Percentiles rank a stretch among this genome's conserved stretches.
These are phyloP conservation scores for Emergomyces africanus DNA, from an alignment of 2,329 filamentous ascomycete species.

Conservation along the genomic window DNA sequence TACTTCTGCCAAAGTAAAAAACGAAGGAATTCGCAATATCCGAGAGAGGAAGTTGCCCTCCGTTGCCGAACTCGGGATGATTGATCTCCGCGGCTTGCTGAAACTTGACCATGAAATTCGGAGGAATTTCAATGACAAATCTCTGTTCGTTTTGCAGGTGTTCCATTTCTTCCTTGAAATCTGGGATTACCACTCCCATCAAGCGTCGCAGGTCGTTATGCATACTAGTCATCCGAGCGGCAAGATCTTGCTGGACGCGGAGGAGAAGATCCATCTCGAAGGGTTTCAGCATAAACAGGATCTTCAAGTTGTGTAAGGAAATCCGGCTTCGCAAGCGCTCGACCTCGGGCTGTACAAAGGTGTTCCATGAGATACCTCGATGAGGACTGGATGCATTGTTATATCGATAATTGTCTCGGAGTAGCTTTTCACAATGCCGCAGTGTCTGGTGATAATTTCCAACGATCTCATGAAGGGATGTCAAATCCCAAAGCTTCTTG, in stretches of 20 bases:
- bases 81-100: constrained; percentile 1
- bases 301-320: constrained; percentile 2
- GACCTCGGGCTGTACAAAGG: constrained; percentile 7
- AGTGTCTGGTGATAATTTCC: constrained; percentile 12
- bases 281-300: constrained; percentile 1
- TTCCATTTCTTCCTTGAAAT: constrained; percentile 1
- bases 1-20: not conserved
- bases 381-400: constrained; percentile 6
- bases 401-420: constrained; percentile 7
- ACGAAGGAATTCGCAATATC: not conserved
- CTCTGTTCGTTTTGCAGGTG: not conserved
- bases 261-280: constrained; percentile 1
- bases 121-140: not conserved
- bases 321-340: constrained; percentile 9
- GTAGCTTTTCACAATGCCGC: constrained; percentile 8
- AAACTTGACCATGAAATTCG: not conserved
- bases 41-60: not conserved
- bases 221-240: not conserved
- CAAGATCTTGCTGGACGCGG: constrained; percentile 1
- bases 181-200: not conserved
- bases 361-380: constrained; percentile 8
- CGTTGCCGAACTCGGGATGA: not conserved
- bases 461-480: constrained; percentile 6
- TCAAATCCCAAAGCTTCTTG: not conserved
- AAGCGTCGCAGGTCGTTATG: constrained; percentile 1